phyloP scores from a whole-genome alignment of 371 early-diverging fungal genomes.

The Entomophthora muscae region DNA sequence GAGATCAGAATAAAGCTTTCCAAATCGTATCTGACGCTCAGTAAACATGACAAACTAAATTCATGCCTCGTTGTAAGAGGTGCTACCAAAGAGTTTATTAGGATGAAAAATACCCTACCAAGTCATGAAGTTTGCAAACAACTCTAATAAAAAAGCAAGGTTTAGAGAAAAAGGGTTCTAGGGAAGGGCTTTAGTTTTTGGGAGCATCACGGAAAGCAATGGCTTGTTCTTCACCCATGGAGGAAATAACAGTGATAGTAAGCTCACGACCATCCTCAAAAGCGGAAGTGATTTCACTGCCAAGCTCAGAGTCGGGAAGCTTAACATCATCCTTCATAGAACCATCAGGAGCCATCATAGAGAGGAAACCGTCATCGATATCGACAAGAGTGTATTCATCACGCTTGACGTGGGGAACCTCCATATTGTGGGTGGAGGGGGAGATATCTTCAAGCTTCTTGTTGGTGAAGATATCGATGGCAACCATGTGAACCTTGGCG shows the following conservation, averaged over 20 bases:
- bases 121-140: too few relatives aligned
- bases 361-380: conserved; percentile 85
- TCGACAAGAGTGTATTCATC: conserved; percentile 68
- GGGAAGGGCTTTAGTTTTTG: conserved; percentile 11
- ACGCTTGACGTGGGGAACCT: conserved; percentile 88
- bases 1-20: too few relatives aligned
- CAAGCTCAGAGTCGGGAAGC: conserved; percentile 75
- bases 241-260: conserved; percentile 62
- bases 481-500: conserved; percentile 96
- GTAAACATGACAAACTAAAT: too few relatives aligned
- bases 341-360: conserved; percentile 63
- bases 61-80: too few relatives aligned
- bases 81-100: too few relatives aligned
- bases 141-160: background rate
- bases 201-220: conserved; percentile 49
- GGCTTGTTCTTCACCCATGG: conserved; percentile 91
- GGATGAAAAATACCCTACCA: too few relatives aligned
- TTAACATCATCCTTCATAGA: conserved; percentile 89
- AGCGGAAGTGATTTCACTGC: conserved; percentile 46
- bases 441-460: conserved; percentile 90
- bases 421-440: conserved; percentile 99
- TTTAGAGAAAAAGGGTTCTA: background rate
- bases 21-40: too few relatives aligned
- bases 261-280: conserved; percentile 69
- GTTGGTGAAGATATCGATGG: conserved; percentile 91